Base-by-base conservation (phyloP, 2,329 filamentous ascomycete genomes). In the Aspergillus ruber region DNA sequence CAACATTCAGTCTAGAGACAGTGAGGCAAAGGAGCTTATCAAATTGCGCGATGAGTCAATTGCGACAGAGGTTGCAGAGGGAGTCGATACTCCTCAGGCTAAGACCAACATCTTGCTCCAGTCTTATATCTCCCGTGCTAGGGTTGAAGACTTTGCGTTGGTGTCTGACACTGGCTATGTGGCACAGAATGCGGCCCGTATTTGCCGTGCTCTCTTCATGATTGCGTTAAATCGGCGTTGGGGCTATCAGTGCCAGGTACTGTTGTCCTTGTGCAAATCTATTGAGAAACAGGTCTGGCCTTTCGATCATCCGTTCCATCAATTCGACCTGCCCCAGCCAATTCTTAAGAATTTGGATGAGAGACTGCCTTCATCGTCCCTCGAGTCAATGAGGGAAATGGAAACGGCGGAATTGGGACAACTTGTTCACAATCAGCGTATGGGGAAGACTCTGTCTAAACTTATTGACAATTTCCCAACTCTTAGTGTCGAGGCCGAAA, bases 51-150 rank as follows among this genome's bases (percentile, higher is more conserved):
- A 87, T 0, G 82, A 90, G 29, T 76, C 79, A 13, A 80, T 87
- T 10, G 84, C 85, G 15, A 95, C 90, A 49, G 83, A 90, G 54
- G 83, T 97, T 18, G 85, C 84, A 46, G 86, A 84, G 40, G 78
- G 77, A 2, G 76, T 80, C 45, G 76, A 79, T 36, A 79, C 79
- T 4, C 74, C 91, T 3, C 89, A 96, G 58, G 84, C 86, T 9
- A 98, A 98, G 73, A 97, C 91, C 1, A 98, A 98, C 59, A 93
- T 98, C 49, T 72, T 98, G 25, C 76, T 98, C 3, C 93, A 98
- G 66, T 85, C 90, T 0, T 95, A 95, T 67, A 96, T 98, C 57
- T 96, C 90, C 35, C 81, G 87, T 56, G 86, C 84, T 0, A 85
- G 87, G 57, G 79, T 93, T 0, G 91, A 97, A 53, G 93, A 98